These are phyloP conservation scores for Cyclocybe aegerita DNA, from an alignment of 768 basidiomycete genomes.

Conservation along the genomic window DNA sequence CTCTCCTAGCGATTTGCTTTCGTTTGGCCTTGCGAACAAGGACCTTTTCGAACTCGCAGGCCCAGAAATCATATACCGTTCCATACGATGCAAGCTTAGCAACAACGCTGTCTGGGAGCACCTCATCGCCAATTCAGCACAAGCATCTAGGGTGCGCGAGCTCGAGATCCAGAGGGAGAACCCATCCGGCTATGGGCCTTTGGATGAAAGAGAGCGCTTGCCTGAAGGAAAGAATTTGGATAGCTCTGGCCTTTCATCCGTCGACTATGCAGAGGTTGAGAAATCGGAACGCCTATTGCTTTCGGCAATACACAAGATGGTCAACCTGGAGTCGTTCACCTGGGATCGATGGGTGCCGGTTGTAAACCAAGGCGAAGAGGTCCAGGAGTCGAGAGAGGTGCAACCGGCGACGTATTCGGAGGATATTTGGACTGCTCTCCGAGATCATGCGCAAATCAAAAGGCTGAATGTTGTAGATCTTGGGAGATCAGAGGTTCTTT, in stretches of 20 bases:
- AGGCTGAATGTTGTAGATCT: constrained; percentile 15
- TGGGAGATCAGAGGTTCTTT: constrained; percentile 3
- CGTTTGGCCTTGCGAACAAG: constrained; percentile 9
- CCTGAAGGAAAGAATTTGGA: not conserved
- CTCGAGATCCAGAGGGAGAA: constrained; percentile 14
- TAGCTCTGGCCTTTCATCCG: not conserved
- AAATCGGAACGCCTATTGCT: constrained; percentile 13
- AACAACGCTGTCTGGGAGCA: constrained; percentile 17
- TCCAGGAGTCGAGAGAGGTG: not conserved
- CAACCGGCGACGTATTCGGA: constrained; percentile 4
- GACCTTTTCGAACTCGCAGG: constrained; percentile 7
- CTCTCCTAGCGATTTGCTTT: constrained; percentile 11
- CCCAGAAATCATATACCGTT: constrained; percentile 11
- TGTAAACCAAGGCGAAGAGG: constrained; percentile 16
- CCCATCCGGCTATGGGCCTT: not conserved
- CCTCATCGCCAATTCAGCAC: constrained; percentile 12
- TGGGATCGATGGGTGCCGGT: constrained; percentile 18
- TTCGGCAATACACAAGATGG: constrained; percentile 12
- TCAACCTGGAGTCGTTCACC: constrained; percentile 14
- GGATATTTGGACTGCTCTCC: constrained; percentile 19
- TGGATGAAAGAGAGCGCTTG: constrained; percentile 1
- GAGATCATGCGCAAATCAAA: constrained; percentile 11
- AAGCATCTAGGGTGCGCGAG: constrained; percentile 11
- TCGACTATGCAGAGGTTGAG: not conserved
- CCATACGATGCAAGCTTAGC: constrained; percentile 15